These are phyloP conservation scores for Ascobolus immersus DNA, from an alignment of 495 filamentous ascomycete genomes.

Conservation along the genomic window DNA sequence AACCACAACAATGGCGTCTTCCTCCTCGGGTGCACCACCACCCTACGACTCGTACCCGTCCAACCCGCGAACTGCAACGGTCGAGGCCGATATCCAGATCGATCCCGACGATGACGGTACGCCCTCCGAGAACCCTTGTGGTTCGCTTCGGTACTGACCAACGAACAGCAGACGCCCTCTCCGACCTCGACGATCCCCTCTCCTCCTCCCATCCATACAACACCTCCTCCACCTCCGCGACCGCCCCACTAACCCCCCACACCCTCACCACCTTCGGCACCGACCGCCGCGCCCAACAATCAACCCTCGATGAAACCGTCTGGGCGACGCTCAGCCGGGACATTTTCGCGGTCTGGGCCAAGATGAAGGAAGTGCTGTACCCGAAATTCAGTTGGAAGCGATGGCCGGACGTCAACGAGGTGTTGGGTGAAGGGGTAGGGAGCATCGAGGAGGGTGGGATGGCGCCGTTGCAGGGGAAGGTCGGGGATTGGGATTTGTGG, in stretches of 20 bases:
- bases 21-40: not conserved
- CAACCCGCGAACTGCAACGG: constrained; percentile 42
- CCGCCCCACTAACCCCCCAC: constrained; percentile 26
- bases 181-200: constrained; percentile 83
- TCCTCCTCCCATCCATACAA: constrained; percentile 27
- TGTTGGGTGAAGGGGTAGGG: constrained; percentile 25
- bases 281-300: constrained; percentile 71
- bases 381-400: constrained; percentile 53
- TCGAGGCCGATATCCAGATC: constrained; percentile 70
- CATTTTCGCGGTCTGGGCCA: constrained; percentile 78
- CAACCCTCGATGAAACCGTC: constrained; percentile 91
- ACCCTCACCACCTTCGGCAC: constrained; percentile 82
- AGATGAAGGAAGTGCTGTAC: constrained; percentile 94
- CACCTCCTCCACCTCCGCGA: constrained; percentile 53
- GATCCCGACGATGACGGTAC: constrained; percentile 76
- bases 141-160: constrained; percentile 7
- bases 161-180: constrained; percentile 35
- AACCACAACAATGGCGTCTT: constrained; percentile 1
- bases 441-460: constrained; percentile 35
- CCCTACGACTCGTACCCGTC: constrained; percentile 11
- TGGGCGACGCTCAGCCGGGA: constrained; percentile 88
- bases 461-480: constrained; percentile 38
- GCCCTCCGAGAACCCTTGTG: not conserved
- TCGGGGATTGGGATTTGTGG: constrained; percentile 65
- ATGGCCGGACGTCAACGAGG: constrained; percentile 34